These are phyloP conservation scores for Aspergillus ostianus DNA, from an alignment of 495 filamentous ascomycete species.

Conservation along the genomic window DNA sequence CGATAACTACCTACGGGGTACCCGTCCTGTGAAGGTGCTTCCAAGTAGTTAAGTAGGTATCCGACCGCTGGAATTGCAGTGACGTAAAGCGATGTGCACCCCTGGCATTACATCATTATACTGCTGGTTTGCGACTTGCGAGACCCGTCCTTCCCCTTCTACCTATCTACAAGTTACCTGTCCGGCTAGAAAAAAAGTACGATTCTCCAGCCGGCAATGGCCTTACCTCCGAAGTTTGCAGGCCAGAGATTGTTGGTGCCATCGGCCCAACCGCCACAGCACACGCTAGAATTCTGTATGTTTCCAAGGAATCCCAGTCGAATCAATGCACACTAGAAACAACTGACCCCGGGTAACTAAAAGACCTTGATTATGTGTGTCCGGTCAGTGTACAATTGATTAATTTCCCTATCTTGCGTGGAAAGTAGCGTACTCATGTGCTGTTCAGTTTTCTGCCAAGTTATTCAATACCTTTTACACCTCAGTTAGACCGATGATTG, in stretches of 20 bases:
- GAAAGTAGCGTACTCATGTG: constrained; percentile 17
- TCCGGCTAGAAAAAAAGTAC: not conserved
- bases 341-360: not conserved
- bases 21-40: no score
- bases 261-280: constrained; percentile 47
- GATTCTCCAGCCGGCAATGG: constrained; percentile 49
- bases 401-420: constrained; percentile 1
- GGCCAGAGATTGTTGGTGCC: constrained; percentile 59
- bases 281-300: constrained; percentile 72
- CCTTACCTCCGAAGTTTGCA: constrained; percentile 71
- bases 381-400: constrained; percentile 48
- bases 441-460: constrained; percentile 55
- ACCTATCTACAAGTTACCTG: not conserved
- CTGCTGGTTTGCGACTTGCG: no score
- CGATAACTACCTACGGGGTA: no score
- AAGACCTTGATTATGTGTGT: constrained; percentile 83
- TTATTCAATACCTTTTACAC: constrained; percentile 71
- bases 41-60: no score
- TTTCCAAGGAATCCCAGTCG: not conserved
- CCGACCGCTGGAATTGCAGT: no score
- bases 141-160: no score
- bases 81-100: no score
- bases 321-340: not conserved
- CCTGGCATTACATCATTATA: no score
- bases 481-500: constrained; percentile 54